Evolutionary conservation across 257 asterid species (phyloP).

Genomic region (Cordia subcordata): DNA sequence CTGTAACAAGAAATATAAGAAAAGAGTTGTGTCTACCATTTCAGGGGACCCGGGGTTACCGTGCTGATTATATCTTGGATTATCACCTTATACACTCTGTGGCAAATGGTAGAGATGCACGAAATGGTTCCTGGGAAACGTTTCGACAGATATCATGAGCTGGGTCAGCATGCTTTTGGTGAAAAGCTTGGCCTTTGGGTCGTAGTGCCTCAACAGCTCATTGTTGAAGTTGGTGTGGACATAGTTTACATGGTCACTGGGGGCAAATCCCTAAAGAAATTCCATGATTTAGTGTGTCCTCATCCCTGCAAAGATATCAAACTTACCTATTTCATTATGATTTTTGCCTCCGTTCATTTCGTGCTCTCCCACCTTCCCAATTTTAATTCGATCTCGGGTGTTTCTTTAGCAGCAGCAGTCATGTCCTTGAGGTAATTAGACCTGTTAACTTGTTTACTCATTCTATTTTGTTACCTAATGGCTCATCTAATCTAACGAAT

Average conservation of each 20-base stretch:
- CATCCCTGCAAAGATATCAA: constrained; percentile 25
- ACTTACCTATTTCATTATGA: constrained; percentile 42
- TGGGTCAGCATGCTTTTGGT: constrained; percentile 57
- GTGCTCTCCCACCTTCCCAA: constrained; percentile 51
- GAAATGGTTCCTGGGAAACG: constrained; percentile 60
- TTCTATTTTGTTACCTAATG: too few species aligned
- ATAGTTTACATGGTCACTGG: constrained; percentile 57
- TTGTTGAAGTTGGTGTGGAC: constrained; percentile 45
- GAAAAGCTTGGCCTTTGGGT: constrained; percentile 39
- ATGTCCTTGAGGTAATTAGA: constrained; percentile 49
- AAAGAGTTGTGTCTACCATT: too few species aligned
- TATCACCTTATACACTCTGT: constrained; percentile 47
- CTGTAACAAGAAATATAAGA: background rate
- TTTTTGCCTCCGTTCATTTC: constrained; percentile 43
- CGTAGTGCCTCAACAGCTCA: constrained; percentile 46
- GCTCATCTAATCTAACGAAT: too few species aligned
- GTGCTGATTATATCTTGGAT: constrained; percentile 41
- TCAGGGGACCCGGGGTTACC: constrained; percentile 52
- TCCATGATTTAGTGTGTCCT: constrained; percentile 28
- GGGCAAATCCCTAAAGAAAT: constrained; percentile 46
- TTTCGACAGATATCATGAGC: constrained; percentile 54
- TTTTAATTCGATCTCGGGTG: constrained; percentile 43
- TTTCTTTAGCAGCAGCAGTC: constrained; percentile 52
- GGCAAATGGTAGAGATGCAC: constrained; percentile 77
- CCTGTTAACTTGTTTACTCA: background rate